Conservation (phyloP, 257 asterid species). For the Capsicum pubescens region DNA sequence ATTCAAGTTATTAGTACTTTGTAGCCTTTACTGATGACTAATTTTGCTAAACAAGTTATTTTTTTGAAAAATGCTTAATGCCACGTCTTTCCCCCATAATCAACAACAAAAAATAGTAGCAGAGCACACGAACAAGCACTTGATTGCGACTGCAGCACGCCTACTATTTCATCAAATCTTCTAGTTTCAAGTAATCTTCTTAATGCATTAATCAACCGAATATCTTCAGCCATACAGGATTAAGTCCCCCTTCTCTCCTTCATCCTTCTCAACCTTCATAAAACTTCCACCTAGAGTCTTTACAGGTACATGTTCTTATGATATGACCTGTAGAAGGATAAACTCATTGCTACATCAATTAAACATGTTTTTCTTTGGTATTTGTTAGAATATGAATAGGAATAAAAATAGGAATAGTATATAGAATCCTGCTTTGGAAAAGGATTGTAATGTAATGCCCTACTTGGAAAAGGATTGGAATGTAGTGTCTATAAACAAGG, state of each 20-base stretch:
- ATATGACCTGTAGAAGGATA: background rate
- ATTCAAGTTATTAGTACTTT: background rate
- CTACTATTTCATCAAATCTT: conserved; percentile 14
- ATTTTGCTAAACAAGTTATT: background rate
- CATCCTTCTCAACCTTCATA: background rate
- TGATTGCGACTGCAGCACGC: background rate
- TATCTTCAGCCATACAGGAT: conserved; percentile 17
- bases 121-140: background rate
- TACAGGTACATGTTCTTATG: background rate
- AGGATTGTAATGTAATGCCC: too few species aligned
- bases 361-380: background rate
- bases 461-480: too few species aligned
- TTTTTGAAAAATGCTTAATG: background rate
- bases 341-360: conserved; percentile 7
- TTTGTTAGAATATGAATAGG: background rate
- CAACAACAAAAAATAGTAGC: background rate
- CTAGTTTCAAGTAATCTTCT: background rate
- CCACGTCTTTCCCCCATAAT: background rate
- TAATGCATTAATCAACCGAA: background rate
- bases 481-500: too few species aligned
- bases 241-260: background rate
- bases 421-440: too few species aligned
- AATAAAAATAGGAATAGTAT: too few species aligned
- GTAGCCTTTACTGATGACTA: background rate
- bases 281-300: background rate